phyloP scores from a whole-genome alignment of 2,329 filamentous ascomycete genomes.

The Rhinocladiella similis region DNA sequence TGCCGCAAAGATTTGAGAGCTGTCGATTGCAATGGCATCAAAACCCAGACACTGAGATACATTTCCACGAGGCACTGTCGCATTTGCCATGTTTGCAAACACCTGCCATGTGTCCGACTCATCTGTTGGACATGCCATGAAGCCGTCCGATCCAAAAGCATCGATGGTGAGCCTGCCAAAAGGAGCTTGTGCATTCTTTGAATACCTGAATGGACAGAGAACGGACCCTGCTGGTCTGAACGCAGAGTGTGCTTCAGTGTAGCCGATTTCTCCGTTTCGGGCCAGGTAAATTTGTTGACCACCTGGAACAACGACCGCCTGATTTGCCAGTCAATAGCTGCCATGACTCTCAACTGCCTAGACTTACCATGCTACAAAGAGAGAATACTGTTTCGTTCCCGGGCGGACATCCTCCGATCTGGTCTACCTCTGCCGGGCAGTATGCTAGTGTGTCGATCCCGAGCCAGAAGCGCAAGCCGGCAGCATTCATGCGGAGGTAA shows the following conservation, averaged over 20 bases:
- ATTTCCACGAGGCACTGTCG: constrained; percentile 41
- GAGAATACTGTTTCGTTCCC: constrained; percentile 50
- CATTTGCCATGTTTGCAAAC: constrained; percentile 42
- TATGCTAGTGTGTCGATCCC: constrained; percentile 49
- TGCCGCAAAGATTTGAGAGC: constrained; percentile 32
- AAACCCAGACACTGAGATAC: constrained; percentile 42
- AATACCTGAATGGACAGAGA: constrained; percentile 50
- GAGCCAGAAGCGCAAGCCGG: constrained; percentile 52
- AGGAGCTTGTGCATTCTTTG: constrained; percentile 30
- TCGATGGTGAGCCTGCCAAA: constrained; percentile 35
- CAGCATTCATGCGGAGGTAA: constrained; percentile 47
- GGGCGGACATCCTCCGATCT: constrained; percentile 42
- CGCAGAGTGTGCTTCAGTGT: constrained; percentile 57
- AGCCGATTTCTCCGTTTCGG: constrained; percentile 55
- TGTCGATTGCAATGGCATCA: constrained; percentile 36
- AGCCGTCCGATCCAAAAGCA: constrained; percentile 39
- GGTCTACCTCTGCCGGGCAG: constrained; percentile 46
- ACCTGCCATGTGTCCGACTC: constrained; percentile 39
- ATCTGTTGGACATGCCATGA: constrained; percentile 46
- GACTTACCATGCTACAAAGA: constrained; percentile 37
- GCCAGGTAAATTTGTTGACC: constrained; percentile 63
- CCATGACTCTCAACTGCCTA: background rate
- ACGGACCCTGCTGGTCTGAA: constrained; percentile 53
- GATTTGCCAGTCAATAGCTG: constrained; percentile 2
- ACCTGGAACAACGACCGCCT: constrained; percentile 59